phyloP scores from a whole-genome alignment of 768 basidiomycete genomes.

The Tulasnella sp. region DNA sequence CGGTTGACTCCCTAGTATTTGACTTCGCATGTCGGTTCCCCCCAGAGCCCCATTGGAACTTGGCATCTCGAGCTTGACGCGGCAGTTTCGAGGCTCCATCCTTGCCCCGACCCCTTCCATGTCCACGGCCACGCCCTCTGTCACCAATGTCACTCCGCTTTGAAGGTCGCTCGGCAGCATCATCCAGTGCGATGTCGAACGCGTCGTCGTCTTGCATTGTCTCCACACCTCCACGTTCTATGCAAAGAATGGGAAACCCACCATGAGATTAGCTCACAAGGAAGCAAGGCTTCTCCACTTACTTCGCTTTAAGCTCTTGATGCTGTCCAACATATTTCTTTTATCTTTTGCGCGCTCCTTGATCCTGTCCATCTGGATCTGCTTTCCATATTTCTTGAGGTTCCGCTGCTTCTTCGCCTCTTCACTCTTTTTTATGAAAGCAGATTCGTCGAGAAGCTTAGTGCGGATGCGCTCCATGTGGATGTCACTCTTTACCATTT shows the following conservation, averaged over 20 bases:
- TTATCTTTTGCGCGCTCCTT: constrained; percentile 81
- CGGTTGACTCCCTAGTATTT: constrained; percentile 72
- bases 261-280: background rate
- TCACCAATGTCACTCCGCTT: constrained; percentile 31
- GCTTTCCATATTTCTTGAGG: constrained; percentile 96
- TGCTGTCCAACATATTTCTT: constrained; percentile 81
- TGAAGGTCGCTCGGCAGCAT: constrained; percentile 68
- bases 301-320: constrained; percentile 88
- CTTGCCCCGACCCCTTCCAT: constrained; percentile 22
- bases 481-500: constrained; percentile 94
- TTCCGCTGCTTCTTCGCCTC: constrained; percentile 85
- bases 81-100: constrained; percentile 31
- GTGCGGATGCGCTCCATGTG: constrained; percentile 98
- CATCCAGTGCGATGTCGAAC: constrained; percentile 86
- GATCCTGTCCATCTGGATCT: constrained; percentile 89
- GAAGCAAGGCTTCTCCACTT: constrained; percentile 24
- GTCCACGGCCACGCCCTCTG: constrained; percentile 3
- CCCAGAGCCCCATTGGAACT: constrained; percentile 68
- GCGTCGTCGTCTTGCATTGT: constrained; percentile 52
- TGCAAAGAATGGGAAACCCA: constrained; percentile 15
- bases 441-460: constrained; percentile 75
- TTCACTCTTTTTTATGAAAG: constrained; percentile 82
- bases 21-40: constrained; percentile 52
- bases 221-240: constrained; percentile 80
- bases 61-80: constrained; percentile 57